phyloP scores from a whole-genome alignment of 2,329 filamentous ascomycete species.

The Lecanicillium sp. region DNA sequence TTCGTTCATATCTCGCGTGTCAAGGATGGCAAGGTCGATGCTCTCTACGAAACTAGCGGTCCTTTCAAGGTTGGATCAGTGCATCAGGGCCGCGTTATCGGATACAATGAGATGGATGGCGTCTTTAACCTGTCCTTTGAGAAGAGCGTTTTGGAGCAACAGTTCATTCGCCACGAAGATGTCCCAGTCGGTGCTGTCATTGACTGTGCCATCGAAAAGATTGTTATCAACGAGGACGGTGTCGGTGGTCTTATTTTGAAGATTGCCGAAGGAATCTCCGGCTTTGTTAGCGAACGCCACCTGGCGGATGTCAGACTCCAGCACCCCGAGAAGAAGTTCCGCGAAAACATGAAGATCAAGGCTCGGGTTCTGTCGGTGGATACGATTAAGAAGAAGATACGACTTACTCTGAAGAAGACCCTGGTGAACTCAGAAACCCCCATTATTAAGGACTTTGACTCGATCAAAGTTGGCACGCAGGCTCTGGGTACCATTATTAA shows the following conservation, averaged over 20 bases:
- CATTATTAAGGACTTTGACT: constrained; percentile 72
- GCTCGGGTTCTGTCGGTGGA: constrained; percentile 79
- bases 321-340: constrained; percentile 94
- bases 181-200: constrained; percentile 74
- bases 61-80: constrained; percentile 69
- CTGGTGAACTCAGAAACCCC: constrained; percentile 80
- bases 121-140: constrained; percentile 81
- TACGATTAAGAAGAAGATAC: constrained; percentile 65
- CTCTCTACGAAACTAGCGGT: constrained; percentile 67
- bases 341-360: constrained; percentile 76
- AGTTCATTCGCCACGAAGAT: constrained; percentile 88
- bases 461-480: constrained; percentile 66
- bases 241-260: constrained; percentile 75
- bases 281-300: constrained; percentile 83
- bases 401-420: constrained; percentile 89
- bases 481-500: constrained; percentile 83
- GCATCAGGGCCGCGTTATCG: constrained; percentile 75
- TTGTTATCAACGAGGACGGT: constrained; percentile 71
- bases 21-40: constrained; percentile 83
- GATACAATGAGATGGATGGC: constrained; percentile 82
- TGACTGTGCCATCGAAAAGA: constrained; percentile 75
- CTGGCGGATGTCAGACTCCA: constrained; percentile 81
- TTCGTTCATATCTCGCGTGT: constrained; percentile 94
- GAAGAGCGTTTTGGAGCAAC: constrained; percentile 72
- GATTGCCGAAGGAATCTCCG: constrained; percentile 77